These are phyloP conservation scores for Harrya chromipes DNA, from an alignment of 768 basidiomycete species.

Conservation along the genomic window DNA sequence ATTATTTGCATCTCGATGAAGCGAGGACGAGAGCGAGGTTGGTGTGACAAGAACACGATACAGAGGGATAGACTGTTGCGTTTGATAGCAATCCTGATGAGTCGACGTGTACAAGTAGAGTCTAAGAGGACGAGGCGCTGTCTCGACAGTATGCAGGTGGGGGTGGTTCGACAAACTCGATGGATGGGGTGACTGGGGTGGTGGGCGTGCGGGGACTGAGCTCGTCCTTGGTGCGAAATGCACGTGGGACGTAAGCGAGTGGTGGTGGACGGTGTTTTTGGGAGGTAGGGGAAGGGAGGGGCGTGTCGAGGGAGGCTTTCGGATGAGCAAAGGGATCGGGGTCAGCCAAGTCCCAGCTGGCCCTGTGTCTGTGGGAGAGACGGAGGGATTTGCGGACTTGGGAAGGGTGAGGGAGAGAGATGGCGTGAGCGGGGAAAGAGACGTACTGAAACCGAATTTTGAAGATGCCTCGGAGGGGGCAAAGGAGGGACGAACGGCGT, in stretches of 20 bases:
- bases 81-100: background rate
- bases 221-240: constrained; percentile 23
- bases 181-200: constrained; percentile 5
- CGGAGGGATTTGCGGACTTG: constrained; percentile 27
- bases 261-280: constrained; percentile 18
- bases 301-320: constrained; percentile 3
- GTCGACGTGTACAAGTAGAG: no score
- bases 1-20: no score
- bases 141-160: constrained; percentile 23
- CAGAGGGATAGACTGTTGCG: constrained; percentile 1
- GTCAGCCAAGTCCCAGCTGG: constrained; percentile 33
- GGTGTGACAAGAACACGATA: no score
- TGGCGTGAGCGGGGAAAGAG: no score
- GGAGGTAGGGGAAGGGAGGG: background rate
- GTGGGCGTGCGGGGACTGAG: constrained; percentile 13
- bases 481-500: constrained; percentile 21
- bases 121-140: no score
- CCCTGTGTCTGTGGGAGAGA: constrained; percentile 15
- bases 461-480: constrained; percentile 25
- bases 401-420: background rate
- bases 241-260: constrained; percentile 7
- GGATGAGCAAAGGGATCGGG: constrained; percentile 17
- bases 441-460: constrained; percentile 29
- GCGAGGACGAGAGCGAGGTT: no score
- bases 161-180: constrained; percentile 21